Base-by-base conservation (phyloP, 208 protist species). In the Crithidia fasciculata region DNA sequence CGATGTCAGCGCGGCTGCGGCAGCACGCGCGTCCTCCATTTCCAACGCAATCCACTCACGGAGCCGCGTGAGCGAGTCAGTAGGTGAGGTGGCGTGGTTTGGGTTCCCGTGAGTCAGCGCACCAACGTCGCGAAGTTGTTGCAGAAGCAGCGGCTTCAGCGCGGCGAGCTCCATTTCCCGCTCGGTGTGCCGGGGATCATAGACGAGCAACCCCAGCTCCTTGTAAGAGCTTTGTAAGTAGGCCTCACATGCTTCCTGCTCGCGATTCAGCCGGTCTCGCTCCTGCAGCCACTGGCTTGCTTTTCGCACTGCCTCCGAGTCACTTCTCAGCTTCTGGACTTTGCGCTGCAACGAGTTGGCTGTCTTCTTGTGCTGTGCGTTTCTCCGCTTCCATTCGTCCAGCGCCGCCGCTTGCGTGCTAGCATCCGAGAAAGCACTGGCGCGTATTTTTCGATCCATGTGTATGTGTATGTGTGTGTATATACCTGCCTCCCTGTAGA, bases 341-440 rank as follows among this genome's bases (percentile, higher is more conserved):
- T 84, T 88, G 5, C 59, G 66, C 45, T 62, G 52, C 40, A 88
- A 72, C 4, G 37, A 64, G 19, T 40, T 66, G 15, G 80, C 74
- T 36, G 61, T 82, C 53, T 82, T 43, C 15, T 67, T 58, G 40
- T 76, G 75, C 53, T 68, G 4, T 28, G 47, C 70, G 13, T 67
- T 74, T 55, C 54, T 80, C 53, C 63, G 57, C 49, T 71, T 80
- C 86, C 86, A 91, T 52, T 83, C 75, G n/a, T 74, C n/a, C n/a
- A 91, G 56, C 6, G 74, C 83, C 4, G 79, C 81, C 5, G 74
- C 60, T 56, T 88, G 86, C 9, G 62, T 69, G 4, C 69, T 69
- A 1, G 66, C 83, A 8, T 75, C 55, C 8, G 80, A 74, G 57
- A 81, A 87, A 10, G 75, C 76, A 54, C 74, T 79, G 15, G 54